phyloP scores from a whole-genome alignment of 495 filamentous ascomycete species.

The Tetracladium marchalianum region DNA sequence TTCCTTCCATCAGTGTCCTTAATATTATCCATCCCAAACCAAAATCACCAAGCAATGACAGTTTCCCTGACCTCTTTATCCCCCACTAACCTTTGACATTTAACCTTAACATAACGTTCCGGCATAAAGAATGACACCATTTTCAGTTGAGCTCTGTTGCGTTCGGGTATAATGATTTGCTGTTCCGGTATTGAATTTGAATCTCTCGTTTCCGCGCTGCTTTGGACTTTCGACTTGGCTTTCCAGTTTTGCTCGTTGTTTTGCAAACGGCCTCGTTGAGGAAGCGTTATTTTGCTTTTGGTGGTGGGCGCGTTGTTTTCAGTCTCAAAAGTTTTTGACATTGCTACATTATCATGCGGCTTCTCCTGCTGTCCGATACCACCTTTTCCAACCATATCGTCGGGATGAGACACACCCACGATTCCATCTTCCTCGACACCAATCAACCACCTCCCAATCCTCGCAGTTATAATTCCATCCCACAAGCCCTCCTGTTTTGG shows the following conservation, averaged over 20 bases:
- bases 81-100: conserved; percentile 11
- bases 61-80: conserved; percentile 11
- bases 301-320: no score
- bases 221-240: no score
- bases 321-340: no score
- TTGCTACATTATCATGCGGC: no score
- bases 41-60: conserved; percentile 11
- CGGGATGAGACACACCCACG: conserved; percentile 70
- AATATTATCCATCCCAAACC: no score
- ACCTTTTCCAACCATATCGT: conserved; percentile 71
- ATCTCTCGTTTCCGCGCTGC: no score
- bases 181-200: no score
- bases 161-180: conserved; percentile 2
- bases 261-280: no score
- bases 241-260: no score
- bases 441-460: conserved; percentile 13
- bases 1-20: no score
- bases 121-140: conserved; percentile 14
- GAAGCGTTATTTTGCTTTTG: no score
- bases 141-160: conserved; percentile 11
- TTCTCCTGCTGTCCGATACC: conserved; percentile 13
- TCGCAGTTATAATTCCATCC: conserved; percentile 21
- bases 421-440: conserved; percentile 12
- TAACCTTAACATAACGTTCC: conserved; percentile 16
- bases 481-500: conserved; percentile 41